These are phyloP conservation scores for Vigna reflexopilosa DNA, from an alignment of 306 rosid genomes.

Conservation along the genomic window DNA sequence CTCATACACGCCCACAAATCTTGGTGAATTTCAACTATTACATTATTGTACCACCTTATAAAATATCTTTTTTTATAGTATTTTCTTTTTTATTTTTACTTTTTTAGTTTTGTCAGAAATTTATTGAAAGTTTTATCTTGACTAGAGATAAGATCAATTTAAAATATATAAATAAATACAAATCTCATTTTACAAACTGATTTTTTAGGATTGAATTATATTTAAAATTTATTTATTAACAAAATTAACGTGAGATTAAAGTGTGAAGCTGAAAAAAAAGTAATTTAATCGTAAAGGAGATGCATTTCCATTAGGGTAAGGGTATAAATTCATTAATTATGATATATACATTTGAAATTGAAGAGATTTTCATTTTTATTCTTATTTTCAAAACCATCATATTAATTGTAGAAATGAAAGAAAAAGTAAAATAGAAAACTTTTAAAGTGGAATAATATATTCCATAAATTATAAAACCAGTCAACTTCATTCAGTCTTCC, in stretches of 20 bases:
- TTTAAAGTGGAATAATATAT: slow-evolving; percentile 18
- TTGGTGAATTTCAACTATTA: not conserved
- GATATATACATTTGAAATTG: not conserved
- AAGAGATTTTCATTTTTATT: no score
- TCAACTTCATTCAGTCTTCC: slow-evolving; percentile 26
- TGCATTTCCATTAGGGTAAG: not conserved
- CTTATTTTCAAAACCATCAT: no score
- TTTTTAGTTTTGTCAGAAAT: no score
- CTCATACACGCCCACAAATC: not conserved
- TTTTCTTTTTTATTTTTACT: no score
- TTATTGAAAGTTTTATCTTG: no score
- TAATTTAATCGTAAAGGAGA: not conserved
- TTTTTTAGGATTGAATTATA: no score
- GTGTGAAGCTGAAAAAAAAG: not conserved
- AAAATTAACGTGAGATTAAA: not conserved
- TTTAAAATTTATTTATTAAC: no score
- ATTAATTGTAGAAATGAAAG: no score
- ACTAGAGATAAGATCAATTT: no score
- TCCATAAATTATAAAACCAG: not conserved
- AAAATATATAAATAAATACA: no score
- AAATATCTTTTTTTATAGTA: not conserved
- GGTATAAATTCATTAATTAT: not conserved
- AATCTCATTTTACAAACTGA: no score
- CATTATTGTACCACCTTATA: not conserved
- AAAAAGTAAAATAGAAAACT: not conserved